Evolutionary conservation across 345 rosid species (phyloP).

Genomic region (Triadica sebifera): DNA sequence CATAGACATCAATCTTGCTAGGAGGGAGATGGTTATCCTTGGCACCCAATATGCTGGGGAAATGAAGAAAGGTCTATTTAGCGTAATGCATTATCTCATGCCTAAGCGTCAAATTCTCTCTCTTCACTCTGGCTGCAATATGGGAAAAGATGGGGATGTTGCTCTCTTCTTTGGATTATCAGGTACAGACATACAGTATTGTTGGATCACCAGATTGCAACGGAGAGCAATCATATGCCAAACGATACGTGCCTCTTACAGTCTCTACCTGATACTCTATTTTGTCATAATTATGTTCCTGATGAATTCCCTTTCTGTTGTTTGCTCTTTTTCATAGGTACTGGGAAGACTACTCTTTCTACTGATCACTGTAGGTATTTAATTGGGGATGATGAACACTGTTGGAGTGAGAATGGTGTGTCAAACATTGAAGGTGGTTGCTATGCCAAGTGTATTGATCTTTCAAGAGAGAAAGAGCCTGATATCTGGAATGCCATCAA

Average conservation of each 20-base stretch:
- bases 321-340: constrained; percentile 39
- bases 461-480: constrained; percentile 88
- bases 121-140: constrained; percentile 95
- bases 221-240: constrained; percentile 20
- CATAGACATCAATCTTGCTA: constrained; percentile 81
- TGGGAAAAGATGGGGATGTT: constrained; percentile 97
- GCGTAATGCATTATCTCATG: constrained; percentile 99
- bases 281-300: constrained; percentile 5
- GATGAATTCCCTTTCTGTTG: background rate
- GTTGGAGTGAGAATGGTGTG: constrained; percentile 90
- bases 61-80: constrained; percentile 97
- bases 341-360: constrained; percentile 96
- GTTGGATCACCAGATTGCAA: constrained; percentile 21
- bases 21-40: constrained; percentile 97
- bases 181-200: constrained; percentile 72
- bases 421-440: constrained; percentile 99
- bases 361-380: constrained; percentile 89
- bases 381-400: constrained; percentile 95
- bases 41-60: constrained; percentile 99
- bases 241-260: constrained; percentile 26
- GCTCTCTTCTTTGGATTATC: constrained; percentile 99
- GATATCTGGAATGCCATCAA: constrained; percentile 96
- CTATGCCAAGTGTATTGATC: constrained; percentile 95
- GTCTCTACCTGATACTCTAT: constrained; percentile 6
- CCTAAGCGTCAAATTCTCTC: constrained; percentile 92